phyloP scores from a whole-genome alignment of 225 moss, liverwort and hornwort species.

The Pseudoscleropodium purum region DNA sequence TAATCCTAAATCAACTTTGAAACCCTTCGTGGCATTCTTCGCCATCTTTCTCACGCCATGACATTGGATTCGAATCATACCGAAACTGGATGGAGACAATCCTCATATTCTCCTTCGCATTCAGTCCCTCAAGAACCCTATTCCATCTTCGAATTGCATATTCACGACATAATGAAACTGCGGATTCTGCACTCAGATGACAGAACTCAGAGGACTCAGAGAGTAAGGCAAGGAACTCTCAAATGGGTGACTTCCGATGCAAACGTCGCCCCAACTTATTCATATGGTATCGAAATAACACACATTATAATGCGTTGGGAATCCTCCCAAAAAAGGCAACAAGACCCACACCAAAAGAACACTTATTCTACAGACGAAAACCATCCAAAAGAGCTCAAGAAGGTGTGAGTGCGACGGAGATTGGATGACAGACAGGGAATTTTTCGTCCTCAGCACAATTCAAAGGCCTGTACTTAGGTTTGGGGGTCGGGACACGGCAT shows the following conservation, averaged over 20 bases:
- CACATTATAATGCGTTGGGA: neutral
- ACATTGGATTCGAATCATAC: neutral
- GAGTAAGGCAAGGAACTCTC: neutral
- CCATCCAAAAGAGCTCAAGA: neutral
- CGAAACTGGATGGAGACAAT: neutral
- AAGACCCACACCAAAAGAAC: neutral
- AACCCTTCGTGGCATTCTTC: neutral
- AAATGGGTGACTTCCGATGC: too few species aligned
- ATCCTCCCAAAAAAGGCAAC: neutral
- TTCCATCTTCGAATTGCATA: neutral
- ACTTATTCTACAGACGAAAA: neutral
- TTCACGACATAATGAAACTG: neutral
- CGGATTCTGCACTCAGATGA: neutral
- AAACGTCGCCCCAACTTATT: neutral
- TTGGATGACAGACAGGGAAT: neutral
- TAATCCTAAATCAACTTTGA: neutral
- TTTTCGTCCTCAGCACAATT: constrained; percentile 15
- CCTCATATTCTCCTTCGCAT: neutral
- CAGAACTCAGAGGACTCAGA: neutral
- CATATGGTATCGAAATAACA: neutral
- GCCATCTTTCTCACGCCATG: neutral
- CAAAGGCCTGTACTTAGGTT: neutral
- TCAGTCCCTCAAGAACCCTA: neutral
- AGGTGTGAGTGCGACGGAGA: neutral
- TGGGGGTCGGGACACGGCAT: constrained; percentile 1